A percentile compares a stretch with the other conserved stretches of the same genome.
Conservation (phyloP, 352 stramenopile species). For the Globisporangium barbulae region DNA sequence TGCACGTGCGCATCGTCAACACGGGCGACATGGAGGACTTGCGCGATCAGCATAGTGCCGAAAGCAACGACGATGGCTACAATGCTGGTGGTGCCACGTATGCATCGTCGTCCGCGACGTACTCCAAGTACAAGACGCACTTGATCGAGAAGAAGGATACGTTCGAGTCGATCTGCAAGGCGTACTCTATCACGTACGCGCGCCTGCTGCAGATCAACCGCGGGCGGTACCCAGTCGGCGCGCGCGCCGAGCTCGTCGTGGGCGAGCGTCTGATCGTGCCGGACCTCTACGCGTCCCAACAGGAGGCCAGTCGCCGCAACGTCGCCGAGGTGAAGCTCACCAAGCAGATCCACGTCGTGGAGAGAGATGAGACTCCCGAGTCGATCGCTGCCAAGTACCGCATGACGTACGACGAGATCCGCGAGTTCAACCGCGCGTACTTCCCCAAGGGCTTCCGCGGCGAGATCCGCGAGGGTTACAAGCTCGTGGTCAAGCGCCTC, state of each 20-base stretch:
- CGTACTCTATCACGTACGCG: slow-evolving; percentile 64
- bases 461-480: slow-evolving; percentile 73
- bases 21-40: slow-evolving; percentile 58
- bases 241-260: slow-evolving; percentile 52
- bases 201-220: slow-evolving; percentile 80
- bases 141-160: slow-evolving; percentile 45
- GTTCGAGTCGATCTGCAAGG: slow-evolving; percentile 69
- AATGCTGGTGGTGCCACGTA: slow-evolving; percentile 17
- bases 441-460: slow-evolving; percentile 85
- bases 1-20: slow-evolving; percentile 78
- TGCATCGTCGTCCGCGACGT: slow-evolving; percentile 36
- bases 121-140: slow-evolving; percentile 73
- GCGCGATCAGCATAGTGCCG: neutral
- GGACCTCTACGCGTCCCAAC: slow-evolving; percentile 49
- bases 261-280: slow-evolving; percentile 76
- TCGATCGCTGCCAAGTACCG: slow-evolving; percentile 50
- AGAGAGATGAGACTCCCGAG: slow-evolving; percentile 68
- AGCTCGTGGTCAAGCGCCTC: slow-evolving; percentile 76
- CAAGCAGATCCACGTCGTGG: slow-evolving; percentile 85
- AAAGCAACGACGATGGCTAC: neutral
- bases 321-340: slow-evolving; percentile 81
- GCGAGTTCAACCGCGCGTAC: slow-evolving; percentile 82
- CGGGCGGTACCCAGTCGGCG: slow-evolving; percentile 59
- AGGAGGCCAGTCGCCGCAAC: slow-evolving; percentile 56
- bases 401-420: slow-evolving; percentile 86